Percentiles rank a stretch among this genome's conserved stretches.
These are phyloP conservation scores for Colletotrichum cuscutae DNA, from an alignment of 2,329 filamentous ascomycete species.

Conservation along the genomic window DNA sequence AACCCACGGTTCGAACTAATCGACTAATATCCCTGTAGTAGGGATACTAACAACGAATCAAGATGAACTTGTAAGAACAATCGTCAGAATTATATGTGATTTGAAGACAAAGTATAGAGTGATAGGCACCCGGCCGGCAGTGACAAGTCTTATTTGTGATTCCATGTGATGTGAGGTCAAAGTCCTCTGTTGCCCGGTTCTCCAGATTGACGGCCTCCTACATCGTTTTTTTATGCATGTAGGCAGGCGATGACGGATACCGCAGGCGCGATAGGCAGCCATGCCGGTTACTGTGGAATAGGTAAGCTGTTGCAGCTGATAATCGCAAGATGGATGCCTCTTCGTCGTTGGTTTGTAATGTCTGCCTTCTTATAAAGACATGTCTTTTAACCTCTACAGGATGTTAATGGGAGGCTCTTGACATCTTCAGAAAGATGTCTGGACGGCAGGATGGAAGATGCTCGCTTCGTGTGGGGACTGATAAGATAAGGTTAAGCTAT, in stretches of 20 bases:
- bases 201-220: background rate
- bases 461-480: background rate
- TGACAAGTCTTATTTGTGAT: background rate
- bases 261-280: background rate
- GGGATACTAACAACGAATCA: no score
- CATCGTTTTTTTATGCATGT: background rate
- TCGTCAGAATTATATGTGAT: no score
- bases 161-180: background rate
- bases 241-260: background rate
- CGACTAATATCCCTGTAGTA: no score
- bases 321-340: background rate
- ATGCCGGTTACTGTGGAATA: background rate
- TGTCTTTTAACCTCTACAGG: background rate
- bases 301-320: background rate
- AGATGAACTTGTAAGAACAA: no score
- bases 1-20: no score
- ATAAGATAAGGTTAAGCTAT: conserved; percentile 27
- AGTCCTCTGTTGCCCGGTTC: background rate
- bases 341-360: background rate
- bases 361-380: background rate
- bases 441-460: no score
- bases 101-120: background rate
- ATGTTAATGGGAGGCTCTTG: background rate
- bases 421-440: background rate
- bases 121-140: background rate